A percentile compares a stretch with the other conserved stretches of the same genome.
These are phyloP conservation scores for Hymenoscyphus albidus DNA, from an alignment of 2,329 filamentous ascomycete genomes.

Conservation along the genomic window DNA sequence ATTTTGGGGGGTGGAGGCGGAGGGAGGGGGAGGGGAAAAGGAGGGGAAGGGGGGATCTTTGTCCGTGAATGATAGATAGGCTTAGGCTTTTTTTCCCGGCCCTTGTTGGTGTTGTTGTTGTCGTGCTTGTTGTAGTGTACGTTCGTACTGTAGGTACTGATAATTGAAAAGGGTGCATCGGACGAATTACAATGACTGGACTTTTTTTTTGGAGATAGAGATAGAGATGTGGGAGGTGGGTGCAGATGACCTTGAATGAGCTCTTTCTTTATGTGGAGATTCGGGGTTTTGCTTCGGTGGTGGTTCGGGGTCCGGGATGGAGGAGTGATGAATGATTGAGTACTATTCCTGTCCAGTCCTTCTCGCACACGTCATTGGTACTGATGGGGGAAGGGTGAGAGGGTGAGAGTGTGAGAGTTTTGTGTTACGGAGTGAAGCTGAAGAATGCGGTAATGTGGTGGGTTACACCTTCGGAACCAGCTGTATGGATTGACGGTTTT, in stretches of 20 bases:
- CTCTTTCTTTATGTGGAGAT: neutral
- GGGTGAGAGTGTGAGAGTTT: too few relatives aligned
- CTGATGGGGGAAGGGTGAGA: too few relatives aligned
- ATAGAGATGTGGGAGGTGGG: neutral
- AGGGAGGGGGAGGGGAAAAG: too few relatives aligned
- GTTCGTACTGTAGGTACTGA: constrained; percentile 7
- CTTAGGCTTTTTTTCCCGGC: constrained; percentile 3
- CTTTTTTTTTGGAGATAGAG: neutral
- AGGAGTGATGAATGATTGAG: too few relatives aligned
- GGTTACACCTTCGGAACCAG: too few relatives aligned
- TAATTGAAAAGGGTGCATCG: neutral
- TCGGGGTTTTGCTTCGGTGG: neutral
- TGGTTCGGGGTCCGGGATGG: neutral
- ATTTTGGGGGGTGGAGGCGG: too few relatives aligned
- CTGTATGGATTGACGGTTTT: too few relatives aligned
- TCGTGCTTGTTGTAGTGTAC: constrained; percentile 17
- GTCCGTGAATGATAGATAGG: neutral
- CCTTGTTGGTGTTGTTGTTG: neutral
- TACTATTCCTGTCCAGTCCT: too few relatives aligned
- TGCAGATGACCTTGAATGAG: constrained; percentile 2
- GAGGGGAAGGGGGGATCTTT: constrained; percentile 4
- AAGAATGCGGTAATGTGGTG: too few relatives aligned
- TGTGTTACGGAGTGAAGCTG: too few relatives aligned
- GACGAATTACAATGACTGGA: neutral
- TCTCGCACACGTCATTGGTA: neutral